These are phyloP conservation scores for Candida caryicola DNA, from an alignment of 805 yeast species.

Conservation along the genomic window DNA sequence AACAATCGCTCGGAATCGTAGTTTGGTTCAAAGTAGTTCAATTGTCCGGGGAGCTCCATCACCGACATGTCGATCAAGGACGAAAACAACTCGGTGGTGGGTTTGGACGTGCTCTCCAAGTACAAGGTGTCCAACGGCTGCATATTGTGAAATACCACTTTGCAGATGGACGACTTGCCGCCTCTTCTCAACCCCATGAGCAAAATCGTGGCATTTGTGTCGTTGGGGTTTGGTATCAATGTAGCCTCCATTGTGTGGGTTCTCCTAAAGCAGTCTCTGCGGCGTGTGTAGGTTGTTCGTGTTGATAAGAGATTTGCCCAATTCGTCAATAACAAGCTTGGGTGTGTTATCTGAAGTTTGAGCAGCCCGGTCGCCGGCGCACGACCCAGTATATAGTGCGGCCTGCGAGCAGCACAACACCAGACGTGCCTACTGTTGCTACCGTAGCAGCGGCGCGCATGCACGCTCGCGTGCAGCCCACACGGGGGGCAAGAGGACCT, in stretches of 20 bases:
- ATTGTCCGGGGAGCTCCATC: slow-evolving; percentile 93
- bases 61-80: slow-evolving; percentile 84
- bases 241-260: slow-evolving; percentile 16
- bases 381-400: no score
- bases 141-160: slow-evolving; percentile 95
- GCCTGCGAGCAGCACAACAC: no score
- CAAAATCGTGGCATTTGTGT: slow-evolving; percentile 74
- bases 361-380: no score
- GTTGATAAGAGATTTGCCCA: no score
- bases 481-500: no score
- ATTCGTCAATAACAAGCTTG: no score
- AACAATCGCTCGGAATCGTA: slow-evolving; percentile 78
- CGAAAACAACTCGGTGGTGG: slow-evolving; percentile 78
- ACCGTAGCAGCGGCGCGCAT: no score
- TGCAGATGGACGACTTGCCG: slow-evolving; percentile 93
- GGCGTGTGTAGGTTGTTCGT: no score
- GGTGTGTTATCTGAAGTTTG: no score
- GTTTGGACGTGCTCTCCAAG: slow-evolving; percentile 84
- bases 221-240: slow-evolving; percentile 35
- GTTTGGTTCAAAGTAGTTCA: slow-evolving; percentile 82
- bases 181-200: slow-evolving; percentile 87
- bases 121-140: slow-evolving; percentile 92
- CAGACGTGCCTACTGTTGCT: no score
- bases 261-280: no score
- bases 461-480: no score